Evolutionary conservation across 192 early-diverging fungal species (phyloP), one percentile per base, ranked within the genome.

Genomic region (Mortierella claussenii): DNA sequence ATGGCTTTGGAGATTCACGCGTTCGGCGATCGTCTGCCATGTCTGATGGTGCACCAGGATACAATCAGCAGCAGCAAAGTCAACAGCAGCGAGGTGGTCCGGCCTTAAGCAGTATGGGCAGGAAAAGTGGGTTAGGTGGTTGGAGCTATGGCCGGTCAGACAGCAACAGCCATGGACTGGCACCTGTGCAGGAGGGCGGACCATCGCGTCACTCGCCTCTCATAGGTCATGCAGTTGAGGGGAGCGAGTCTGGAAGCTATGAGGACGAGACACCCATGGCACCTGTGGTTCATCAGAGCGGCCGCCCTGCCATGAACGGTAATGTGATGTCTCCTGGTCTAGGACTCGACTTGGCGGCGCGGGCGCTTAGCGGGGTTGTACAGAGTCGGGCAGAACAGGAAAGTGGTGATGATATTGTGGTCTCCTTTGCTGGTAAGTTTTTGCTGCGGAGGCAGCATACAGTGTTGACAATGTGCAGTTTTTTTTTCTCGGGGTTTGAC

Each of bases 361-460:
- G 58, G 27, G 61, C 65, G 2, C 50, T 67, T 9, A 73, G 52
- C 63, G 80, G 74, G 3, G 68, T 75, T 18, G 48, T 58, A 33
- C 58, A 80, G 60, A 60, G 73, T 55, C 47, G 55, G 13, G 23
- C 81, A 3, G 87, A 88, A 36, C 37, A 74, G 11, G 87, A 86
- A n/a, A 67, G 69, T 32, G 81, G 82, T 0, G 85, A 86, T 59
- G 87, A 85, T 13, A 85, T 88, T 58, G 80, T 86, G 9, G 82
- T 86, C 1, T 85, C 83, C 3, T 86, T 88, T 57, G 83, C 85
- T 13, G 87, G 82, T 84, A 66, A 31, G n/a, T n/a, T n/a, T n/a
- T n/a, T n/a, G n/a, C n/a, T n/a, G n/a, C n/a, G n/a, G n/a, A n/a
- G n/a, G n/a, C n/a, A n/a, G n/a, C n/a, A n/a, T n/a, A n/a, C n/a